phyloP scores from a whole-genome alignment of 2,329 filamentous ascomycete species.

The Verticillium albo-atrum region DNA sequence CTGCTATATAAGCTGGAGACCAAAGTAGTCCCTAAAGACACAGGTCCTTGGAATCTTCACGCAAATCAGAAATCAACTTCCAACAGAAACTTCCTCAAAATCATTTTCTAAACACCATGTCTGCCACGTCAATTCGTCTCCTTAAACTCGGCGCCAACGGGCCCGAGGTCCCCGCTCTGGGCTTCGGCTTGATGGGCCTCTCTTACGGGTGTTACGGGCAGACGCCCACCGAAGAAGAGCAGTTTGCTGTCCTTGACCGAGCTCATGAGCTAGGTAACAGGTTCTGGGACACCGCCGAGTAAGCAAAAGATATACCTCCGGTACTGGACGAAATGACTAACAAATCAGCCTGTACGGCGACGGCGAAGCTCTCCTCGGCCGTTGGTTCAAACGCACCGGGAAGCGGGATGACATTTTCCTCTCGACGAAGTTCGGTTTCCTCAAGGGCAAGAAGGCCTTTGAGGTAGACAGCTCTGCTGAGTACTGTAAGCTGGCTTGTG shows the following conservation, averaged over 20 bases:
- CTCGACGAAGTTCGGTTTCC: slow-evolving; percentile 41
- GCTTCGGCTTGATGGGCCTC: slow-evolving; percentile 51
- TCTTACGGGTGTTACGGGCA: slow-evolving; percentile 10
- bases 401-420: slow-evolving; percentile 43
- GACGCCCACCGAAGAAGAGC: slow-evolving; percentile 39
- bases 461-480: slow-evolving; percentile 16
- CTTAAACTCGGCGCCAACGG: slow-evolving; percentile 45
- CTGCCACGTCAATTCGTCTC: slow-evolving; percentile 18
- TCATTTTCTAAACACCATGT: background rate
- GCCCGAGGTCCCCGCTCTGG: slow-evolving; percentile 45
- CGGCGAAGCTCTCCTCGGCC: slow-evolving; percentile 39
- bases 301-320: background rate
- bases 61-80: background rate
- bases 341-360: slow-evolving; percentile 32
- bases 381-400: slow-evolving; percentile 40
- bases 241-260: slow-evolving; percentile 45
- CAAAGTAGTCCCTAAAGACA: too few relatives aligned
- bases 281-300: slow-evolving; percentile 47
- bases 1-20: too few relatives aligned
- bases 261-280: slow-evolving; percentile 44
- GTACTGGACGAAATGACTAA: background rate
- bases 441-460: slow-evolving; percentile 12
- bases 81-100: background rate
- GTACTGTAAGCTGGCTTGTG: slow-evolving; percentile 32
- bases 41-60: too few relatives aligned